phyloP scores from a whole-genome alignment of 176 grass and related monocot species.

The Rhipidocladum racemiflorum region DNA sequence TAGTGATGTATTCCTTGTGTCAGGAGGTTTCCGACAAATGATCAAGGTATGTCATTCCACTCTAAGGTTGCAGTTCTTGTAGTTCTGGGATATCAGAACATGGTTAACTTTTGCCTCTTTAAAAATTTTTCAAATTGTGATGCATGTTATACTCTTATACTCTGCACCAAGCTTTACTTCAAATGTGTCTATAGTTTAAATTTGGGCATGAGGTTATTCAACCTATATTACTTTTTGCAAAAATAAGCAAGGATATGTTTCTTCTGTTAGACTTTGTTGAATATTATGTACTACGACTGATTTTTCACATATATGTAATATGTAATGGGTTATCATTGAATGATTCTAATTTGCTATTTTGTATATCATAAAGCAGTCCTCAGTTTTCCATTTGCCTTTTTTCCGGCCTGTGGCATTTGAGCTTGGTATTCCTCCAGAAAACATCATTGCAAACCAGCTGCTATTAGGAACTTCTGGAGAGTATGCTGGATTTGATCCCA shows the following conservation, averaged over 20 bases:
- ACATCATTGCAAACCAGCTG: slow-evolving; percentile 89
- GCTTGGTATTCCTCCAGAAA: slow-evolving; percentile 78
- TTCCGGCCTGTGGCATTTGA: slow-evolving; percentile 73
- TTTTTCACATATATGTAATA: not conserved
- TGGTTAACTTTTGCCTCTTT: not conserved
- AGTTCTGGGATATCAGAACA: not conserved
- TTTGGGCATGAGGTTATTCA: not conserved
- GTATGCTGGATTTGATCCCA: slow-evolving; percentile 78
- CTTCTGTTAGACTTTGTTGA: not conserved
- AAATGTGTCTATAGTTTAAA: not conserved
- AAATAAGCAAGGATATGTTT: not conserved
- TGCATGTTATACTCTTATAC: not conserved
- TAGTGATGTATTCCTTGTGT: slow-evolving; percentile 80
- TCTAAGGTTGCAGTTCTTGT: not conserved
- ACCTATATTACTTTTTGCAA: not conserved
- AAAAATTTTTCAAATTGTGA: not conserved
- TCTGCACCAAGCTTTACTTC: not conserved
- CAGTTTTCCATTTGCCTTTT: slow-evolving; percentile 10
- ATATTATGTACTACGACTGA: not conserved
- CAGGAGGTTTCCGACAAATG: slow-evolving; percentile 94
- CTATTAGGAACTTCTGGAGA: slow-evolving; percentile 71
- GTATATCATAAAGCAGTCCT: slow-evolving; percentile 10
- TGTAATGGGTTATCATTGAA: not conserved
- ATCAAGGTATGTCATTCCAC: slow-evolving; percentile 57
- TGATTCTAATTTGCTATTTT: not conserved